These are phyloP conservation scores for Diaporthe velutina DNA, from an alignment of 2,329 filamentous ascomycete species.

Conservation along the genomic window DNA sequence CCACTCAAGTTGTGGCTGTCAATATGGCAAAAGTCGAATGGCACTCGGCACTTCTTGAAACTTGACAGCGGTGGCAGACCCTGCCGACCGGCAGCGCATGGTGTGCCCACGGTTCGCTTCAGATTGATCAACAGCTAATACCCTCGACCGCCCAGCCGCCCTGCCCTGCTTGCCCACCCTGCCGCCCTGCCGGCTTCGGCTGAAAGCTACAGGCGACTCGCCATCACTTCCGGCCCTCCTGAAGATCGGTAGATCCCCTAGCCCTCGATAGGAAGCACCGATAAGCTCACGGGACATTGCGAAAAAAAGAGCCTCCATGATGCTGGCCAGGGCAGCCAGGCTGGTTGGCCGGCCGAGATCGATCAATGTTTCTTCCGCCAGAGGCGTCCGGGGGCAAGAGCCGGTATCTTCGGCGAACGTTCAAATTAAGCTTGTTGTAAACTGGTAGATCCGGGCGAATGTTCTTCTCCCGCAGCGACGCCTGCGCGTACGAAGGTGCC, in stretches of 20 bases:
- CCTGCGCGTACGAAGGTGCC: neutral
- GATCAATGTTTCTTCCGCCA: conserved; percentile 17
- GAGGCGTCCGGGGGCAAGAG: neutral
- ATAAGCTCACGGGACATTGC: neutral
- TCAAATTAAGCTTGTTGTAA: conserved; percentile 7
- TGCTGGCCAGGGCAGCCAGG: neutral
- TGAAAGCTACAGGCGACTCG: conserved; percentile 19
- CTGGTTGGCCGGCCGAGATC: conserved; percentile 7
- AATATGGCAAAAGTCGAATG: conserved; percentile 24
- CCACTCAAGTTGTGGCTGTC: conserved; percentile 26
- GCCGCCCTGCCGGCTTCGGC: conserved; percentile 26
- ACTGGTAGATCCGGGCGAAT: neutral
- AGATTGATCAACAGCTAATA: conserved; percentile 21
- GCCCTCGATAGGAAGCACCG: conserved; percentile 19
- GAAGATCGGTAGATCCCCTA: conserved; percentile 37
- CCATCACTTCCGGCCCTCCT: conserved; percentile 26
- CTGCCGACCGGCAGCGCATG: conserved; percentile 3
- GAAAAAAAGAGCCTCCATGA: conserved; percentile 18
- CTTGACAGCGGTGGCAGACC: conserved; percentile 20
- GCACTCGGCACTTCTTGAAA: conserved; percentile 23
- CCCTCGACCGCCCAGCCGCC: conserved; percentile 4
- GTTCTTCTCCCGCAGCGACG: neutral
- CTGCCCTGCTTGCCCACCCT: neutral
- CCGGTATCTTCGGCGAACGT: conserved; percentile 1
- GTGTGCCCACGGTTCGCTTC: conserved; percentile 21